phyloP scores from a whole-genome alignment of 495 filamentous ascomycete genomes.

The Aspergillus conjunctus region DNA sequence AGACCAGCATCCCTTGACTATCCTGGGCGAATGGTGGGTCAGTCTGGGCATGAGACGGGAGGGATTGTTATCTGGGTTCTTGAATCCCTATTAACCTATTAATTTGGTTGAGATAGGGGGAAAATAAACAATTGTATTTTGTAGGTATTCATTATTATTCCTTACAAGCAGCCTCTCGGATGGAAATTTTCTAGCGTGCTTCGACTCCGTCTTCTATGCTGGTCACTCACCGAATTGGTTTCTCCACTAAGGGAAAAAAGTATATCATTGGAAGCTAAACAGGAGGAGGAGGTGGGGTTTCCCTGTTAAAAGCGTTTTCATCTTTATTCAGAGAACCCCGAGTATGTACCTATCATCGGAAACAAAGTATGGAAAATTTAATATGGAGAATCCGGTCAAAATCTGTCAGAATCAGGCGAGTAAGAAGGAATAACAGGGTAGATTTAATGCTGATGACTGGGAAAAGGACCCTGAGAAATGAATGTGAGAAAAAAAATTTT shows the following conservation, averaged over 20 bases:
- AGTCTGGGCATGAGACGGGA: neutral
- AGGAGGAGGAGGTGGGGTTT: constrained; percentile 14
- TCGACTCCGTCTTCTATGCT: constrained; percentile 23
- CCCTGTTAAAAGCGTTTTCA: neutral
- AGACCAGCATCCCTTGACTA: constrained; percentile 21
- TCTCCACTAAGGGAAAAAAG: constrained; percentile 15
- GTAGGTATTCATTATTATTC: neutral
- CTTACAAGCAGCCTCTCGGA: constrained; percentile 14
- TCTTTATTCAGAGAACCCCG: no score
- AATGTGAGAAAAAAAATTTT: constrained; percentile 9
- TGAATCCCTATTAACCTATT: neutral
- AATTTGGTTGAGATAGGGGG: neutral
- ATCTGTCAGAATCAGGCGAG: neutral
- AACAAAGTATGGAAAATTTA: no score
- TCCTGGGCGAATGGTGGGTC: constrained; percentile 13
- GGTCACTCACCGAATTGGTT: constrained; percentile 15
- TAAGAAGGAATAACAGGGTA: neutral
- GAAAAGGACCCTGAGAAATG: neutral
- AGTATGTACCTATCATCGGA: no score
- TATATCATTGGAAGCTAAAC: constrained; percentile 3
- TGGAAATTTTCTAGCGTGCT: constrained; percentile 30
- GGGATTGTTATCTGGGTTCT: neutral
- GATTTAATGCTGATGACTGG: neutral
- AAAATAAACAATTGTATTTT: neutral
- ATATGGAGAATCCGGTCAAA: no score